These are phyloP conservation scores for Mycena polygramma DNA, from an alignment of 768 basidiomycete species.

Conservation along the genomic window DNA sequence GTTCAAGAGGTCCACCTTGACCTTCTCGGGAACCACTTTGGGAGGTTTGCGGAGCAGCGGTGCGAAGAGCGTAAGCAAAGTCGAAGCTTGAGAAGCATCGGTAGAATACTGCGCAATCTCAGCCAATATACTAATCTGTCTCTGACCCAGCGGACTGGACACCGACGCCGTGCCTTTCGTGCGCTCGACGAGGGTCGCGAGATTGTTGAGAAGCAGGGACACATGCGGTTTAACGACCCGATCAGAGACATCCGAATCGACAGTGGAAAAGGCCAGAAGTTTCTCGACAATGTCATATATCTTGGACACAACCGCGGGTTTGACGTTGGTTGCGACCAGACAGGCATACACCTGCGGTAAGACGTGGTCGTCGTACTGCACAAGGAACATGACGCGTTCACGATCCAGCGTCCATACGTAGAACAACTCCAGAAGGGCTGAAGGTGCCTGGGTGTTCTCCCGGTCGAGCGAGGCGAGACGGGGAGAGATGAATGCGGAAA, in stretches of 20 bases:
- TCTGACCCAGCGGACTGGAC: conserved; percentile 77
- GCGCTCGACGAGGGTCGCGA: conserved; percentile 76
- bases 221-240: conserved; percentile 78
- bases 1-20: conserved; percentile 85
- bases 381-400: conserved; percentile 73
- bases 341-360: conserved; percentile 88
- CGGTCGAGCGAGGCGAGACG: conserved; percentile 79
- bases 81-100: conserved; percentile 78
- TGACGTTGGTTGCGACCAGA: conserved; percentile 86
- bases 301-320: conserved; percentile 82
- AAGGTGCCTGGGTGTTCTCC: conserved; percentile 95
- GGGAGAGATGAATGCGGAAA: conserved; percentile 82
- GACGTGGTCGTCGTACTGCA: conserved; percentile 74
- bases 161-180: conserved; percentile 64
- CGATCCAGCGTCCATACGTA: conserved; percentile 76
- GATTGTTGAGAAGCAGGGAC: conserved; percentile 75
- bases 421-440: conserved; percentile 89
- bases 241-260: conserved; percentile 63
- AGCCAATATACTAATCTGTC: conserved; percentile 87
- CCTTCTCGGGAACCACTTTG: conserved; percentile 85
- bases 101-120: conserved; percentile 80
- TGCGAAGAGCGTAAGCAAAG: conserved; percentile 77
- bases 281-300: conserved; percentile 90
- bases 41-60: conserved; percentile 85
- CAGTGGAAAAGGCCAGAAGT: conserved; percentile 68